Conservation (phyloP, 805 yeast species). For the Naumovozyma dairenensis region DNA sequence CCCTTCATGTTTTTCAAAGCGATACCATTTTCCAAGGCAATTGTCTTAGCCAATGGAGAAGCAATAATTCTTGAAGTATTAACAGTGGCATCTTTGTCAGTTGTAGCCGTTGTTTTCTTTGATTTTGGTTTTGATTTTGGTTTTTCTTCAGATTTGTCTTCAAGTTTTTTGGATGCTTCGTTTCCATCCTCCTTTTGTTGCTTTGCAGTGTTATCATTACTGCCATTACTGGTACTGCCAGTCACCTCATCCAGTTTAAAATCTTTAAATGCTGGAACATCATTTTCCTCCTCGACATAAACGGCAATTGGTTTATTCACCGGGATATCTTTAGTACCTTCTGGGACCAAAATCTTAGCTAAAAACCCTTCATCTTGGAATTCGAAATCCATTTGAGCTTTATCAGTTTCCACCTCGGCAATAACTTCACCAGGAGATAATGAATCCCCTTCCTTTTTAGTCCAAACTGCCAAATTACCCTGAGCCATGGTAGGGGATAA, state of each 20-base stretch:
- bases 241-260: conserved; percentile 75
- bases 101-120: conserved; percentile 21
- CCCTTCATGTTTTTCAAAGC: conserved; percentile 79
- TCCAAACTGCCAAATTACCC: conserved; percentile 87
- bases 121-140: conserved; percentile 9
- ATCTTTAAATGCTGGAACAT: conserved; percentile 78
- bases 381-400: conserved; percentile 96
- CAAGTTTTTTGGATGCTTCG: conserved; percentile 27
- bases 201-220: conserved; percentile 1
- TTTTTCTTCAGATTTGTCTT: conserved; percentile 24
- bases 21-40: conserved; percentile 88
- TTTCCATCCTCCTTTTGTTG: not conserved
- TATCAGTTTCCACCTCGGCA: conserved; percentile 96
- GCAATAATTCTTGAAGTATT: conserved; percentile 71
- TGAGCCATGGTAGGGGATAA: conserved; percentile 99
- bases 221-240: conserved; percentile 10
- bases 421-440: conserved; percentile 86
- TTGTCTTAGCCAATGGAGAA: conserved; percentile 87
- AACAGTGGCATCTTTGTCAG: conserved; percentile 27
- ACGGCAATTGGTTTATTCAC: conserved; percentile 96
- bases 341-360: conserved; percentile 76
- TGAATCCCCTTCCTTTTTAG: conserved; percentile 79
- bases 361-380: conserved; percentile 93
- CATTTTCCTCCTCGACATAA: conserved; percentile 77
- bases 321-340: conserved; percentile 81